Evolutionary conservation across 352 stramenopile species (phyloP).

Genomic region (Pythium rishiriense): DNA sequence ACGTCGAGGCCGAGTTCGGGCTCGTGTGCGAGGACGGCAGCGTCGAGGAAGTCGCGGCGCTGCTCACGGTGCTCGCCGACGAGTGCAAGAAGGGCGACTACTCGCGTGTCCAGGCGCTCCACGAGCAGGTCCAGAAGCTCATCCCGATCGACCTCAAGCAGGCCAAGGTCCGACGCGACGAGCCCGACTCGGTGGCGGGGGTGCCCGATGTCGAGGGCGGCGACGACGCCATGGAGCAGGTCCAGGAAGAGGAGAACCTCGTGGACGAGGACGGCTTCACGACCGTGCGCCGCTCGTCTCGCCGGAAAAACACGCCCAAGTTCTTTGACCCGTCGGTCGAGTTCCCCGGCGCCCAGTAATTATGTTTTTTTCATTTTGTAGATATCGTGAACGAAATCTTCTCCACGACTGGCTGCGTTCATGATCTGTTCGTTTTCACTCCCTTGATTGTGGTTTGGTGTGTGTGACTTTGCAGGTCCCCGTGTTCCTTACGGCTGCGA

Average conservation of each 20-base stretch:
- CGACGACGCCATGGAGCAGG: constrained; percentile 7
- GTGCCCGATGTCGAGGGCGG: not conserved
- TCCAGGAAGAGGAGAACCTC: constrained; percentile 34
- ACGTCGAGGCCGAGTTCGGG: constrained; percentile 77
- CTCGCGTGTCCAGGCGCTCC: constrained; percentile 59
- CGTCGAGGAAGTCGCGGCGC: constrained; percentile 64
- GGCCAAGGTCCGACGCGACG: constrained; percentile 58
- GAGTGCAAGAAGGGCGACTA: constrained; percentile 84
- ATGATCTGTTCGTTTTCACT: no score
- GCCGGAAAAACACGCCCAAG: constrained; percentile 65
- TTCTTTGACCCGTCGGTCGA: constrained; percentile 73
- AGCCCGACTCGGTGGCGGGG: not conserved
- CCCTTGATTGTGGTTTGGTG: not conserved
- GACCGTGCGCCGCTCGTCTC: constrained; percentile 67
- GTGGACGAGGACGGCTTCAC: constrained; percentile 80
- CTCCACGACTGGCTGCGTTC: not conserved
- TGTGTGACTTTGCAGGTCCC: not conserved
- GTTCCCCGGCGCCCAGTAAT: constrained; percentile 78
- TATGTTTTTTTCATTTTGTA: not conserved
- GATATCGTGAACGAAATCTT: not conserved
- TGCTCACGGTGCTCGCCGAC: constrained; percentile 65
- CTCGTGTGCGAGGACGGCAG: constrained; percentile 80
- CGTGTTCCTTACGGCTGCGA: not conserved
- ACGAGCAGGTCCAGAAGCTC: constrained; percentile 71
- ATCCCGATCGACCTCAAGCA: constrained; percentile 83